phyloP scores from a whole-genome alignment of 2,329 filamentous ascomycete genomes.

The Malbranchea cinnamomea region DNA sequence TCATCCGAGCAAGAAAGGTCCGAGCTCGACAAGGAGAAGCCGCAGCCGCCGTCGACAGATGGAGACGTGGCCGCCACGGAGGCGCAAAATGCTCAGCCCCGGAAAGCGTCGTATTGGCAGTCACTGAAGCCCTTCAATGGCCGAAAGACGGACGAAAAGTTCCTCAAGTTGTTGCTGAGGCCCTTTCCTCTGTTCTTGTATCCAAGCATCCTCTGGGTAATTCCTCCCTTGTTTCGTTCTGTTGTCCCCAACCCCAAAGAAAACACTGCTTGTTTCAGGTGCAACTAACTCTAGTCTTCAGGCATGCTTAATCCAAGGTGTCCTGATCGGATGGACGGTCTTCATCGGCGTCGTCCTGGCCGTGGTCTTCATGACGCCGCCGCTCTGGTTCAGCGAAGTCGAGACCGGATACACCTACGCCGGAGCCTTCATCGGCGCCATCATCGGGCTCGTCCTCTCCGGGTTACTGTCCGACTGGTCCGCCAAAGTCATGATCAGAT shows the following conservation, averaged over 20 bases:
- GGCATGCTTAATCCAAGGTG: constrained; percentile 64
- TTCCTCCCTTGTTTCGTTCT: constrained; percentile 20
- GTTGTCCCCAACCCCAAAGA: too few species aligned
- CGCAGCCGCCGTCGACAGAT: constrained; percentile 2
- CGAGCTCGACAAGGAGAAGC: constrained; percentile 6
- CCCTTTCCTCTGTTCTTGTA: constrained; percentile 74
- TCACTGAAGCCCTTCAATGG: constrained; percentile 62
- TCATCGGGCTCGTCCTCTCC: constrained; percentile 62
- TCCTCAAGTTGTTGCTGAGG: constrained; percentile 49
- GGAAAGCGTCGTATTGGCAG: constrained; percentile 42
- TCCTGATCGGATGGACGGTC: constrained; percentile 89
- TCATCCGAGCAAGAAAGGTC: constrained; percentile 2
- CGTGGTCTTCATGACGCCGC: constrained; percentile 66
- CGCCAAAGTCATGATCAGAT: constrained; percentile 52
- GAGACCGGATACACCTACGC: constrained; percentile 77
- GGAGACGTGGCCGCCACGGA: background rate
- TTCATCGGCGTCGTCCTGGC: constrained; percentile 75
- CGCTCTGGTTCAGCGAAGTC: constrained; percentile 67
- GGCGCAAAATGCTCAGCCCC: background rate
- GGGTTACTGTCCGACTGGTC: constrained; percentile 60
- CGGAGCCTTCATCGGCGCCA: constrained; percentile 68
- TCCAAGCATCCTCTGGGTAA: constrained; percentile 65
- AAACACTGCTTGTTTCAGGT: too few species aligned
- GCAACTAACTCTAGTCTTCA: constrained; percentile 9
- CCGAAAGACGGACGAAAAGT: constrained; percentile 62